Evolutionary conservation across 441 rosid genomes (phyloP), one percentile per base, ranked within the genome.

Genomic region (Croton laevigatus): DNA sequence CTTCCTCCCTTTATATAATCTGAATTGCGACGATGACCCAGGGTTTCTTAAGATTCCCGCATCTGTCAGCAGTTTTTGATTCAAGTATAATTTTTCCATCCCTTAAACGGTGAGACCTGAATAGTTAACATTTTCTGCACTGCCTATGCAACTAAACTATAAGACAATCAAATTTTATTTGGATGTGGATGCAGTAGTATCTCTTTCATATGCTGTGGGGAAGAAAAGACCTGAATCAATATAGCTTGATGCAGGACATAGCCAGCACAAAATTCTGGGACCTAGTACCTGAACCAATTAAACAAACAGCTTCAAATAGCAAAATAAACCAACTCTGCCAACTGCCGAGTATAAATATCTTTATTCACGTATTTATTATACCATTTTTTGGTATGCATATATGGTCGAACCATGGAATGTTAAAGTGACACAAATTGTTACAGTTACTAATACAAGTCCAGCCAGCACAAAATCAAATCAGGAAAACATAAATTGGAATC

Each of bases 181-280:
- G 23, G 75, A 70, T 62, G 73, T 69, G 12, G 90, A 76, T 66
- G 72, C 78, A 68, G 45, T 46, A 2, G 74, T 68, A 32, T 37
- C 32, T 20, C 76, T 69, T 71, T 87, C 91, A 68, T 80, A 90
- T 52, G 88, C 78, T 65, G 97, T 87, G 32, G 80, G 91, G 71
- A 85, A 90, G 68, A 75, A 88, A 65, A 93, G 84, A 81, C 98
- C 98, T 8, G 87, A 80, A 76, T 91, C 89, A 2, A 87, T 80
- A 74, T 93, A 91, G 46, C 72, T 77, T 37, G 94, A 77, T 7
- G 73, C 68, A 65, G 97, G 97, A 61, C 95, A 93, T 20, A 84
- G 38, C 98, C 98, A 93, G 80, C 90, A 78, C 51, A 84, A 83
- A 79, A 89, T 78, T 80, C 79, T 84, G 44, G 89, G 93, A 73